Conservation (phyloP, 2,329 filamentous ascomycete species). For the Epicoccum nigrum region DNA sequence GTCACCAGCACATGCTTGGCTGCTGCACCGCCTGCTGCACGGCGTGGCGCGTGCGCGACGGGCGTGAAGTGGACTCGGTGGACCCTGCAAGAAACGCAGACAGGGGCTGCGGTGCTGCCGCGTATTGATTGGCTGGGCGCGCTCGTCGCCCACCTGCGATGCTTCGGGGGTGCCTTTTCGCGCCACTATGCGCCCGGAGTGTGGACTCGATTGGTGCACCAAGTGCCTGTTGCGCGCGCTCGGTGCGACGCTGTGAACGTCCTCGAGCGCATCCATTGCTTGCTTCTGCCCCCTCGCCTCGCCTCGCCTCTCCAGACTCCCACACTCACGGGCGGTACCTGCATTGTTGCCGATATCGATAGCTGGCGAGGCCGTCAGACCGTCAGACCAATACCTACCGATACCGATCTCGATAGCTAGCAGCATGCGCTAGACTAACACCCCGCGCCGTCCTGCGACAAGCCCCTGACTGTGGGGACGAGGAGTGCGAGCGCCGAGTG, state of each 20-base stretch:
- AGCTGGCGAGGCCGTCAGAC: no score
- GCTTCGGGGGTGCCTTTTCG: conserved; percentile 23
- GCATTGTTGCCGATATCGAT: neutral
- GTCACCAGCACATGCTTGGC: no score
- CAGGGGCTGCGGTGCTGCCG: neutral
- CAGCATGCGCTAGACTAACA: neutral
- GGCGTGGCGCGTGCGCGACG: neutral
- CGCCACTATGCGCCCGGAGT: conserved; percentile 9
- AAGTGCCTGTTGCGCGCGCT: neutral
- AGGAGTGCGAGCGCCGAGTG: neutral
- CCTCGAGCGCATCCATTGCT: neutral
- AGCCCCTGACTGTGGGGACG: neutral
- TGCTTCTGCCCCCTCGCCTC: no score
- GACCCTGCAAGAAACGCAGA: neutral
- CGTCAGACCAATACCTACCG: no score
- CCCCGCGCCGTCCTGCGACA: neutral
- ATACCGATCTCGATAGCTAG: neutral
- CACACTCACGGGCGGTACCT: neutral
- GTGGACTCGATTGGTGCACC: conserved; percentile 18
- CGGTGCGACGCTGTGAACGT: neutral
- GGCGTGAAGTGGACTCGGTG: no score
- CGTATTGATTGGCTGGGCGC: neutral
- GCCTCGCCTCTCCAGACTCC: no score
- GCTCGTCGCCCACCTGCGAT: conserved; percentile 1
- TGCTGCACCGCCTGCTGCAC: no score